These are phyloP conservation scores for Phialophora verrucosa DNA, from an alignment of 2,329 filamentous ascomycete genomes.

Conservation along the genomic window DNA sequence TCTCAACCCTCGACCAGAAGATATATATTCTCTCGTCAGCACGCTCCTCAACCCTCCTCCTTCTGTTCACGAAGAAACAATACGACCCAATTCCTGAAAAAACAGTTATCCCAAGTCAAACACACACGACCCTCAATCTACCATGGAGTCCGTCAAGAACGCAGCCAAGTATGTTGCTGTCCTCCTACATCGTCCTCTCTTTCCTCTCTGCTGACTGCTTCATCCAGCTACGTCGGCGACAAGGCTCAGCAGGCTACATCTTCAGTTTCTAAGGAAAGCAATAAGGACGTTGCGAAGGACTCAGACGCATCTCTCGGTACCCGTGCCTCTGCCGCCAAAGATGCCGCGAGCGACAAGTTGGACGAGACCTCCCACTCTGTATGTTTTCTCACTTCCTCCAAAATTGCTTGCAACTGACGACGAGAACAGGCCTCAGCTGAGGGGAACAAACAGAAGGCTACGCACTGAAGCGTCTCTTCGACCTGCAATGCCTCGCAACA, in stretches of 20 bases:
- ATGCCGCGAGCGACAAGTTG: constrained; percentile 59
- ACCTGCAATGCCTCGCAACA: constrained; percentile 21
- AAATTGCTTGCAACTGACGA: constrained; percentile 19
- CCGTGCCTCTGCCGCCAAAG: constrained; percentile 60
- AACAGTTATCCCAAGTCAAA: background rate
- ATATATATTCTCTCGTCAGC: too few species aligned
- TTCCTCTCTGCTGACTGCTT: constrained; percentile 46
- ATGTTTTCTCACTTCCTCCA: constrained; percentile 18
- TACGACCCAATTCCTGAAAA: background rate
- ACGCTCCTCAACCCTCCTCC: too few species aligned
- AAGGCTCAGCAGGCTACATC: too few species aligned
- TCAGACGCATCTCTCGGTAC: constrained; percentile 58
- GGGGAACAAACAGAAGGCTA: constrained; percentile 39
- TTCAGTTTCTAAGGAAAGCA: too few species aligned
- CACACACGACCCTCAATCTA: background rate
- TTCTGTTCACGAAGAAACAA: too few species aligned
- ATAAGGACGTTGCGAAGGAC: constrained; percentile 72
- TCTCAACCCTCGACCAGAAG: too few species aligned
- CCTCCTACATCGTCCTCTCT: background rate
- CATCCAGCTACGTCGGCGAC: constrained; percentile 72
- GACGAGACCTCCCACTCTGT: constrained; percentile 47
- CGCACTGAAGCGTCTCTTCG: constrained; percentile 31
- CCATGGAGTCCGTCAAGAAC: background rate
- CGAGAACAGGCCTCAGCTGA: constrained; percentile 36
- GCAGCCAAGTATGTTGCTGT: background rate